phyloP scores from a whole-genome alignment of 768 basidiomycete genomes.

The Termitomyces sp. region DNA sequence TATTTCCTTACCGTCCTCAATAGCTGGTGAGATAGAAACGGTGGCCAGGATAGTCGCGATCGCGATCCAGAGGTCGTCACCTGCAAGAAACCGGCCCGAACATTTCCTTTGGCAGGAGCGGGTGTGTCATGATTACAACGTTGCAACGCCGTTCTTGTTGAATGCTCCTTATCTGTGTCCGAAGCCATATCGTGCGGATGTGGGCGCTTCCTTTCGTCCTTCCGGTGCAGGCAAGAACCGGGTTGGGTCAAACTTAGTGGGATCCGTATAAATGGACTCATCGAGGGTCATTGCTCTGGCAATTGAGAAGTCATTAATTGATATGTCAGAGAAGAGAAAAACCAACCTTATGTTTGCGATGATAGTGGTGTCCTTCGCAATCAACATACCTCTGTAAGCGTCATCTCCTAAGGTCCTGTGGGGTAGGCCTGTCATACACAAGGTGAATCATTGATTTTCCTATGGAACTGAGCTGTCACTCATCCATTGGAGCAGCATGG shows the following conservation, averaged over 20 bases:
- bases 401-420: too few species aligned
- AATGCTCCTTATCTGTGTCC: conserved; percentile 14
- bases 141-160: too few species aligned
- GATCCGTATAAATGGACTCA: too few species aligned
- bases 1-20: conserved; percentile 28
- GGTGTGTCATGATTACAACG: neutral
- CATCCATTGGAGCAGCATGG: conserved; percentile 18
- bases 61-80: conserved; percentile 31
- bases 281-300: too few species aligned
- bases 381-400: too few species aligned
- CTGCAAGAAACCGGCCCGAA: conserved; percentile 38
- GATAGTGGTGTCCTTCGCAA: conserved; percentile 28
- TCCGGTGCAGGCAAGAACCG: too few species aligned
- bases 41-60: conserved; percentile 16
- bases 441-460: neutral
- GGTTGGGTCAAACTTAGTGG: too few species aligned
- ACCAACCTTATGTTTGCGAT: conserved; percentile 36
- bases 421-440: neutral
- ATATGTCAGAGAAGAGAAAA: neutral
- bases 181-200: too few species aligned
- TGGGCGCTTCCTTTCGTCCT: too few species aligned
- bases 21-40: conserved; percentile 31
- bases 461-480: neutral
- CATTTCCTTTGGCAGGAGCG: conserved; percentile 22
- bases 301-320: conserved; percentile 2